Conservation (phyloP, 768 basidiomycete species). For the Chalciporus chontae region DNA sequence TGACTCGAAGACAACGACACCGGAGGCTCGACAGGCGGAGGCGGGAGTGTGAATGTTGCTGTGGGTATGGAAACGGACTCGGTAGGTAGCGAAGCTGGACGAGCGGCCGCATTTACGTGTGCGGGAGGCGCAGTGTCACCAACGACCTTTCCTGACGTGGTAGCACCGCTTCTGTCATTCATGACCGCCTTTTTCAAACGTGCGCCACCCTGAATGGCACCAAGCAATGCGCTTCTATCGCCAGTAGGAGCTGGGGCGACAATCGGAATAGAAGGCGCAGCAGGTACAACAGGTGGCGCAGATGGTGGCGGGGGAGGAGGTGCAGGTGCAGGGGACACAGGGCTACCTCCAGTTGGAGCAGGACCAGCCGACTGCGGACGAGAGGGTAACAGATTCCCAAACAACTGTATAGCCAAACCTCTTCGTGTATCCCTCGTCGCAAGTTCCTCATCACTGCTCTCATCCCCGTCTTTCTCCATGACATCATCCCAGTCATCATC, state of each 20-base stretch:
- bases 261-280: constrained; percentile 23
- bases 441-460: constrained; percentile 79
- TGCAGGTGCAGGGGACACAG: constrained; percentile 28
- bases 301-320: constrained; percentile 38
- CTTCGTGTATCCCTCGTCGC: constrained; percentile 58
- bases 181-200: constrained; percentile 74
- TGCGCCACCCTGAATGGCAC: constrained; percentile 75
- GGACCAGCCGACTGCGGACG: constrained; percentile 55
- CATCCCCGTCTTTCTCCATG: constrained; percentile 65
- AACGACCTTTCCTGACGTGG: constrained; percentile 71
- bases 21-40: constrained; percentile 18
- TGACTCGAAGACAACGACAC: constrained; percentile 24
- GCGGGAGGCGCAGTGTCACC: constrained; percentile 68
- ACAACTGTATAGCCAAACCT: constrained; percentile 75
- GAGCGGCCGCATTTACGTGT: constrained; percentile 57
- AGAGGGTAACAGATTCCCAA: constrained; percentile 64
- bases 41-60: constrained; percentile 12
- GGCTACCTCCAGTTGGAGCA: constrained; percentile 15
- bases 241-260: constrained; percentile 41
- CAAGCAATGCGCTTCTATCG: constrained; percentile 64
- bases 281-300: constrained; percentile 27
- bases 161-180: constrained; percentile 73
- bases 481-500: constrained; percentile 89
- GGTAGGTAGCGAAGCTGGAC: constrained; percentile 31
- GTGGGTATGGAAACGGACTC: not conserved